A percentile compares a stretch with the other conserved stretches of the same genome.
Conservation (phyloP, 2,329 filamentous ascomycete species). For the Curvularia lunata region DNA sequence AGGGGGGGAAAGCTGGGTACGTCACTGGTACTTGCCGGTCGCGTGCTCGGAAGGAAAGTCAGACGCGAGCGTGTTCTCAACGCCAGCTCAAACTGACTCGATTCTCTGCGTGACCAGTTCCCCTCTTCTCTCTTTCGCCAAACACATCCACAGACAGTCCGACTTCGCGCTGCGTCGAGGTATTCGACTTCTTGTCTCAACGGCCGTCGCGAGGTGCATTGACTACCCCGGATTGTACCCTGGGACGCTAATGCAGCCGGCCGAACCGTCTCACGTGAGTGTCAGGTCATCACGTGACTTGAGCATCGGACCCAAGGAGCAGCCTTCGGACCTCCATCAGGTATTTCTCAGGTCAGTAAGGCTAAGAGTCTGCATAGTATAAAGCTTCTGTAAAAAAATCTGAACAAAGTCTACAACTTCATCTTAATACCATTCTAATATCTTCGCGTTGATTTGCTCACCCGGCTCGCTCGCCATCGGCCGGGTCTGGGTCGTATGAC, state of each 20-base stretch:
- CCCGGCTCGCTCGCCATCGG: conserved; percentile 3
- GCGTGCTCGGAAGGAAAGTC: conserved; percentile 6
- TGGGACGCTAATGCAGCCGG: conserved; percentile 8
- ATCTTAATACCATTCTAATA: too few species aligned
- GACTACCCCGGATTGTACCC: conserved; percentile 18
- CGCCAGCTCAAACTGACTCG: background rate
- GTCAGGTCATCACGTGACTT: too few species aligned
- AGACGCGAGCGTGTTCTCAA: background rate
- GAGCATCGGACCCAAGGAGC: too few species aligned
- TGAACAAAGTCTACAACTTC: too few species aligned
- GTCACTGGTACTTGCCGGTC: conserved; percentile 23
- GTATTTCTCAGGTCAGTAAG: too few species aligned
- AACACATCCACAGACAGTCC: background rate
- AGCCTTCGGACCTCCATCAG: too few species aligned
- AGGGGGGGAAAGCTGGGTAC: conserved; percentile 7
- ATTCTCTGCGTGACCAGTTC: background rate
- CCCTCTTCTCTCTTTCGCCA: background rate
- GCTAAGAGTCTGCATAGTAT: too few species aligned
- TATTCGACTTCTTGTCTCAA: background rate
- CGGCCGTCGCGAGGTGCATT: background rate
- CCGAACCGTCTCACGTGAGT: too few species aligned
- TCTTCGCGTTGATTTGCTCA: too few species aligned
- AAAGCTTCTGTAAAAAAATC: too few species aligned
- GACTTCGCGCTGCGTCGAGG: background rate
- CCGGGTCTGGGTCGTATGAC: conserved; percentile 15